Base-by-base conservation (phyloP, 495 filamentous ascomycete species). In the Parmelia sp. region DNA sequence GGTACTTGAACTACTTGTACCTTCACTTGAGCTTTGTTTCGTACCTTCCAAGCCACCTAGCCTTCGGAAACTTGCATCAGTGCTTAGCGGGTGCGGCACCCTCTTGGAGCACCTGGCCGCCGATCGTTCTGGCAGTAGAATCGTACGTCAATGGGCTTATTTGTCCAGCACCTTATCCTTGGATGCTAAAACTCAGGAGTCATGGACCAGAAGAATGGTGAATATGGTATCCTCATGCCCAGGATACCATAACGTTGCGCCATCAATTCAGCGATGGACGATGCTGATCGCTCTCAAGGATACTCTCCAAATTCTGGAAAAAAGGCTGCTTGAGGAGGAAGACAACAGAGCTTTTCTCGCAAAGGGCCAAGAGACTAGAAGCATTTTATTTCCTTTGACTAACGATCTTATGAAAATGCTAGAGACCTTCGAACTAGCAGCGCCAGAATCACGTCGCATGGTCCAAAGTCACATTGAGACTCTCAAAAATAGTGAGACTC, bases 401-500 rank as follows among this genome's bases (percentile, higher is more conserved):
- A 27, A 53, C 8, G 11, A 53, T 10, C 12, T 25, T 4, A 25
- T 25, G 11, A 10, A 2, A 9, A 44, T n/a, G 42, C n/a, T 44
- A 19, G 19, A 31, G 0, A 3, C 15, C 27, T 37, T 44, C 33
- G 12, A 33, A 11, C 42, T 44, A 9, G 15, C 42, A 44, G 42
- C 21, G n/a, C 42, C 42, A 4, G 5, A 44, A 44, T 44, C 42
- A 44, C 42, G 42, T 44, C 42, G 42, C 19, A 44, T 21, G 19
- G 42, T 44, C 19, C 42, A 44, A 19, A 44, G 3, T 9, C 42
- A 44, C 42, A 44, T 44, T 44, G 42, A 44, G 3, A 44, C 19
- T 23, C 57, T 71, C 23, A 36, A 66, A 57, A 61, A 33, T 8
- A 51, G 57, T 1, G 64, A 47, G 17, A 63, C 64, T 0, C 56